Base-by-base conservation (phyloP, 306 rosid species). In the Quercus dentata region DNA sequence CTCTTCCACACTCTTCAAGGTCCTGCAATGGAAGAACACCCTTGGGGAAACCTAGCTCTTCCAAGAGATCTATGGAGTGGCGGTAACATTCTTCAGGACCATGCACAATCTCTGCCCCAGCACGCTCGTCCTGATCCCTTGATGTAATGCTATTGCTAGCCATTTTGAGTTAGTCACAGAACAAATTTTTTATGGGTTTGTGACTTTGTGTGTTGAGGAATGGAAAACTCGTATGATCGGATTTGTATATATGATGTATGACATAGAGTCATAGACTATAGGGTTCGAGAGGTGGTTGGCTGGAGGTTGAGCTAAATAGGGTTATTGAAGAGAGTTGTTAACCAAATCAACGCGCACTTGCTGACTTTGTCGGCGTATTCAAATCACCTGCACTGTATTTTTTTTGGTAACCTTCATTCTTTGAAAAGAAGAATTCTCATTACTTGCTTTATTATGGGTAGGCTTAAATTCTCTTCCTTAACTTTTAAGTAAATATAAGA, bases 1-100 rank as follows among this genome's bases (percentile, higher is more conserved):
- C 93, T 5, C 96, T 85, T 1, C 98, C 98, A 65, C 97, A 93
- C 83, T 91, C 97, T 78, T 74, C 93, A n/a, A 93, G 74, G 69
- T 93, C 93, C 9, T 87, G 58, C 81, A 93, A 31, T 0, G 98
- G 94, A 64, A 93, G 88, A 23, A 93, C 98, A 3, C 97, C 98
- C 27, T 38, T 81, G 2, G 98, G 94, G 54, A 93, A 91, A 4
- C 98, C 97, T 9, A 93, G 59, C 80, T 93, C 98, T 57, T 81
- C 82, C 38, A 93, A 56, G 0, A 93, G 89, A 76, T 91, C 91
- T 13, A 86, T 25, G 33, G 94, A 93, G 3, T 56, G 87, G 1
- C 81, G 74, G 30, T 81, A 56, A 56, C 98, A 93, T 21, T 83
- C 93, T 65, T 93, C 90, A 0, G 83, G 28, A 11, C 97, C 98